Percentiles rank a stretch among this genome's conserved stretches.
phyloP scores from a whole-genome alignment of 176 grass and related monocot species.

The Carex scoparia region DNA sequence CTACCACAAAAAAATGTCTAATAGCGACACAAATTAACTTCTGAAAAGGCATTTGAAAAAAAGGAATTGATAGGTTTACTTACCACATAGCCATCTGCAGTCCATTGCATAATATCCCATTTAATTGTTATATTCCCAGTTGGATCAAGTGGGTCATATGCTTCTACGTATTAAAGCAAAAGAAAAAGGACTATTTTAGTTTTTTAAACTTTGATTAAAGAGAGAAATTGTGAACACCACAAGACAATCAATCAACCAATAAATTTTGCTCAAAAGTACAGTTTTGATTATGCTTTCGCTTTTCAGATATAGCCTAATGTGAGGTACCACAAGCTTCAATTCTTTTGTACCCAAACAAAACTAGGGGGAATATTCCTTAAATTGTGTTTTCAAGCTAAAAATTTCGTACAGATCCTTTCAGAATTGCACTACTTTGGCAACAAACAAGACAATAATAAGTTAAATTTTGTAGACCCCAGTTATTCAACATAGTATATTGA shows the following conservation, averaged over 20 bases:
- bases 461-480: conserved; percentile 1
- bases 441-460: neutral
- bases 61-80: conserved; percentile 19
- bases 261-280: neutral
- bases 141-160: conserved; percentile 74
- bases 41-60: neutral
- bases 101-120: conserved; percentile 79
- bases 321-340: conserved; percentile 10
- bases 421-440: neutral
- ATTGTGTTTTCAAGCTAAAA: neutral
- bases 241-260: neutral
- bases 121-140: conserved; percentile 79
- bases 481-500: conserved; percentile 1
- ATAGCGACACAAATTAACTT: neutral
- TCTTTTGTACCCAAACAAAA: neutral
- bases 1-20: neutral
- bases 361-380: neutral
- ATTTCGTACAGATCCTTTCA: neutral
- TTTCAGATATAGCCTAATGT: conserved; percentile 14
- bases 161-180: conserved; percentile 35
- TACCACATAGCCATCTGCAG: conserved; percentile 80
- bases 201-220: neutral
- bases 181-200: neutral
- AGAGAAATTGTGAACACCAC: neutral
- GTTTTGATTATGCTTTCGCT: neutral